Evolutionary conservation across 257 asterid genomes (phyloP), one percentile per base, ranked within the genome.

Genomic region (Przewalskia tangutica): DNA sequence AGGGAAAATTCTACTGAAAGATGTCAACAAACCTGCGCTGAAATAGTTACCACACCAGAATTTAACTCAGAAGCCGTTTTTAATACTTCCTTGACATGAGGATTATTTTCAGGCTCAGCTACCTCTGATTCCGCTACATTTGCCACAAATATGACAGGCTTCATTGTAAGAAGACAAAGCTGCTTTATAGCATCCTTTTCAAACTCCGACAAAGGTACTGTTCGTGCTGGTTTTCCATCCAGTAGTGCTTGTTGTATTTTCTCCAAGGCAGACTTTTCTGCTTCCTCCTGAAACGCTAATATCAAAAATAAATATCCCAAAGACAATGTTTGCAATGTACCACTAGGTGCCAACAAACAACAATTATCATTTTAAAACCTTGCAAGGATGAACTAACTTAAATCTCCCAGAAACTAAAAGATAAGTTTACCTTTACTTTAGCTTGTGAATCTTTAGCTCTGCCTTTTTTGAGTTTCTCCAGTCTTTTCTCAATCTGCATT

Each of bases 201-300:
- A 34, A 86, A 79, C 83, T 92, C 97, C 34, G 95, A 84, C 85
- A 95, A 89, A 77, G 97, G 59, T 65, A 92, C 97, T 77, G 99
- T 89, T 87, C 99, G 87, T 82, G 99, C 98, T 64, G 98, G 98
- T 88, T 91, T 95, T 89, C 99, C 99, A 77, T 90, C 97, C 97
- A 94, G 14, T 83, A 95, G 89, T 65, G 96, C 97, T 84, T 77
- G 86, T 82, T 78, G 91, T 83, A 95, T 94, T 85, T 84, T 91
- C 81, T 89, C 98, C 86, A 95, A 89, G 18, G 95, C 99, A 85
- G 95, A 89, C 84, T 88, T 96, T 88, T 96, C 99, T 82, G 98
- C 95, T 90, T 92, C 99, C 87, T 95, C 99, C 99, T 95, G 89
- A 86, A 86, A 62, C 40, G 2, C 34, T 53, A 23, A 36, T 81